phyloP scores from a whole-genome alignment of 2,329 filamentous ascomycete genomes.

The Pseudocercospora cruenta region DNA sequence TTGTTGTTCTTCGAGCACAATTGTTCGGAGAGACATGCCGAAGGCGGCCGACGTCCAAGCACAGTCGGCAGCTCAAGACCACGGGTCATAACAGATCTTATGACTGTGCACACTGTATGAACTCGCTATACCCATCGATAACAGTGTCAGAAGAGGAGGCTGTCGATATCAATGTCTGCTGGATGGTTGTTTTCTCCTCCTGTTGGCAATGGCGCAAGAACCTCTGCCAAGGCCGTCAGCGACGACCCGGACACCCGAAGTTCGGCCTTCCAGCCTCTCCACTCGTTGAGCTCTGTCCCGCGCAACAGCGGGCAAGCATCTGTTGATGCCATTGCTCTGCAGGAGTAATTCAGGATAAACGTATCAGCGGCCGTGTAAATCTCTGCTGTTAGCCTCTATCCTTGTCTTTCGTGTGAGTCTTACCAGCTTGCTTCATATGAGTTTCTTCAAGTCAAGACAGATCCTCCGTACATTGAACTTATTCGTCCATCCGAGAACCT shows the following conservation, averaged over 20 bases:
- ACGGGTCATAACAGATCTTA: background rate
- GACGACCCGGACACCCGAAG: background rate
- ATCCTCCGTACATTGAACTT: constrained; percentile 17
- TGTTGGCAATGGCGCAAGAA: too few species aligned
- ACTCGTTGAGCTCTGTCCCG: constrained; percentile 11
- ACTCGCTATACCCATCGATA: too few species aligned
- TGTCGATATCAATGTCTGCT: too few species aligned
- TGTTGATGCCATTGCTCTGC: background rate
- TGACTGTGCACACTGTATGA: too few species aligned
- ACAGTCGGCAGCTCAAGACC: too few species aligned
- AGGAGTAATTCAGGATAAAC: constrained; percentile 16
- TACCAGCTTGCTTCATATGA: constrained; percentile 18
- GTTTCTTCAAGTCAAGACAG: constrained; percentile 16
- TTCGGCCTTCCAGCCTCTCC: background rate
- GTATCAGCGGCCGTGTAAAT: constrained; percentile 19
- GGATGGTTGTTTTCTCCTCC: too few species aligned
- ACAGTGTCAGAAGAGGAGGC: too few species aligned
- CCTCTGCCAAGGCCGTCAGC: background rate
- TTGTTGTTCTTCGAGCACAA: background rate
- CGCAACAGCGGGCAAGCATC: constrained; percentile 11
- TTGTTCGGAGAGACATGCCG: background rate
- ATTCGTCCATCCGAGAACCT: constrained; percentile 1
- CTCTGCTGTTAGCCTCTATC: constrained; percentile 6
- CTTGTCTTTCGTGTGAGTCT: constrained; percentile 8
- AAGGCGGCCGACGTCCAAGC: background rate